These are phyloP conservation scores for Herpetospermum pedunculosum DNA, from an alignment of 306 rosid species.

Conservation along the genomic window DNA sequence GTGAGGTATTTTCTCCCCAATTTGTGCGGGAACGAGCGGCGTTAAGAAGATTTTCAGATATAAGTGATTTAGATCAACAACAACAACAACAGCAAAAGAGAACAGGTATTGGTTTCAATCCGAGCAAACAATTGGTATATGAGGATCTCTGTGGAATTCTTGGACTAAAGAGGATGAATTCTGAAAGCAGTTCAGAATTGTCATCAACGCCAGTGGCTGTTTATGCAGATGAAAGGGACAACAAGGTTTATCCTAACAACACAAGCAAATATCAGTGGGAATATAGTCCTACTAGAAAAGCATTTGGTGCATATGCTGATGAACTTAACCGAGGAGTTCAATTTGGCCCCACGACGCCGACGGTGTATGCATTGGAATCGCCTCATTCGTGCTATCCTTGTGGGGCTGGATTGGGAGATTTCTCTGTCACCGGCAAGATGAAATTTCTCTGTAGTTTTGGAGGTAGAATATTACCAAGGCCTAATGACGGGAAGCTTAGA, in stretches of 20 bases:
- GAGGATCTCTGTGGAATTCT: conserved; percentile 40
- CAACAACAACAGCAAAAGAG: conserved; percentile 28
- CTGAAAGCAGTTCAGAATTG: conserved; percentile 35
- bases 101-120: conserved; percentile 21
- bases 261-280: conserved; percentile 32
- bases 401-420: conserved; percentile 33
- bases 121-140: conserved; percentile 21
- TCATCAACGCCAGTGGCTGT: conserved; percentile 25
- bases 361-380: conserved; percentile 29
- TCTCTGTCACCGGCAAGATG: conserved; percentile 38
- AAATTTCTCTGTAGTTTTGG: conserved; percentile 92
- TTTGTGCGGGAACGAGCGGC: conserved; percentile 60
- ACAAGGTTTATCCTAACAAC: conserved; percentile 29
- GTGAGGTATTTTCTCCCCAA: conserved; percentile 79
- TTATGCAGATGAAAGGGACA: conserved; percentile 36
- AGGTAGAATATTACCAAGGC: conserved; percentile 79
- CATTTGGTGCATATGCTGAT: background rate
- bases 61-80: conserved; percentile 28
- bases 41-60: conserved; percentile 36
- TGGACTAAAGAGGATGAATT: conserved; percentile 30
- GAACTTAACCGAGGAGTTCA: conserved; percentile 16
- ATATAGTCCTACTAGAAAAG: conserved; percentile 31
- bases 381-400: conserved; percentile 36
- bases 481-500: conserved; percentile 72
- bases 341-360: conserved; percentile 25